Base-by-base conservation (phyloP, 192 early-diverging fungal species). In the Powellomyces hirtus region DNA sequence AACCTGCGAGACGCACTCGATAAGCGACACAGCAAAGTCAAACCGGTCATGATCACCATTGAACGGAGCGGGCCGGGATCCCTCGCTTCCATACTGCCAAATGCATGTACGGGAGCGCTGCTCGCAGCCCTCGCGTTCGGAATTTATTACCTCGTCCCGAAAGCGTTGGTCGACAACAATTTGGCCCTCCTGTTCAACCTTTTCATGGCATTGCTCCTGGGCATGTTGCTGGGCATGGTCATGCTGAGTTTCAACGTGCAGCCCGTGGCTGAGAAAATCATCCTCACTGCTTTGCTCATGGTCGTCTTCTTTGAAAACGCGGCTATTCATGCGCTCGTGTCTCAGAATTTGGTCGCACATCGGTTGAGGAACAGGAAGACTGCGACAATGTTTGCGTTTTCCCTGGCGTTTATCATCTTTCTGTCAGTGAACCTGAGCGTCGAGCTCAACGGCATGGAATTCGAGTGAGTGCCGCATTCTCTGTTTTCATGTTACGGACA, bases 331-430 rank as follows among this genome's bases (percentile, higher is more conserved):
- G 1, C 72, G 10, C 59, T 74, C 16, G 65, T 74, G 14, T 36
- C 44, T 29, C 65, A 62, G 37, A 74, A 74, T 61, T 33, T 74
- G 35, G 36, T 68, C n/a, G 64, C 65, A 34, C 72, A 74, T 40
- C 64, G 72, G 14, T 24, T 59, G 64, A 40, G 65, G 29, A 74
- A 74, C 50, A 34, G 59, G 24, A 74, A 74, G 33, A 74, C 72
- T 22, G 56, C 72, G 31, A 62, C 65, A 18, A 66, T 74, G 64
- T 68, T 67, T 38, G 37, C 72, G 2, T 62, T 74, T 51, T 27
- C 72, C 6, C 38, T 74, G 6, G 64, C 56, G 7, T 74, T 74
- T 36, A 49, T 74, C 59, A 61, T 74, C 11, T 74, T 74, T 40
- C 59, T 74, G 45, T 36, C 57, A 4, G 65, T 74, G 1, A 74